These are phyloP conservation scores for Wallacemonas sp. DNA, from an alignment of 208 protist species.

Conservation along the genomic window DNA sequence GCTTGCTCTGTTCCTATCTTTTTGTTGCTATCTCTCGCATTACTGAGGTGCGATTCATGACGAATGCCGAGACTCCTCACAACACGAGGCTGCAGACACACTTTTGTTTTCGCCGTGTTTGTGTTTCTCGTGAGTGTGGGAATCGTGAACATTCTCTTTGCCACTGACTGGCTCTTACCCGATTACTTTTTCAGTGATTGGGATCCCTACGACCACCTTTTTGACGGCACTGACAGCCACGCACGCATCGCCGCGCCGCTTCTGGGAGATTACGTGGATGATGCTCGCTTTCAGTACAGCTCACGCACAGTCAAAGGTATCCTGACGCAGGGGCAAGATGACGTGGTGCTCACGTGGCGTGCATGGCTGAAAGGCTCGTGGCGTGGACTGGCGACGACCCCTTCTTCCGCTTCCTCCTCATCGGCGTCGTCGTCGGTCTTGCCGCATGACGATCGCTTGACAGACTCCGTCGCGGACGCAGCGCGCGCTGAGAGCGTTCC, in stretches of 20 bases:
- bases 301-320: not conserved
- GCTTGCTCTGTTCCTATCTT: too few species aligned
- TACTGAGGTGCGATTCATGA: not conserved
- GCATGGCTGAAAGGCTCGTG: slow-evolving; percentile 2
- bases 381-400: too few species aligned
- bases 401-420: too few species aligned
- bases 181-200: slow-evolving; percentile 14
- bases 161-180: slow-evolving; percentile 1
- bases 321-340: not conserved
- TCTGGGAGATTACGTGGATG: slow-evolving; percentile 1
- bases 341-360: not conserved
- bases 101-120: slow-evolving; percentile 26
- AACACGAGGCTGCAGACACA: slow-evolving; percentile 16
- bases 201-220: slow-evolving; percentile 13
- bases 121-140: slow-evolving; percentile 18
- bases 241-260: not conserved
- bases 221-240: not conserved
- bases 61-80: too few species aligned
- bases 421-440: too few species aligned
- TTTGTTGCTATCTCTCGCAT: slow-evolving; percentile 4
- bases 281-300: not conserved
- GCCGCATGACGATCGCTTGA: too few species aligned
- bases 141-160: slow-evolving; percentile 2
- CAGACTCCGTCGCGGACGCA: not conserved
- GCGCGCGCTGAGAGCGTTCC: not conserved